Base-by-base conservation (phyloP, 768 basidiomycete species). In the Coprinopsis sp. region DNA sequence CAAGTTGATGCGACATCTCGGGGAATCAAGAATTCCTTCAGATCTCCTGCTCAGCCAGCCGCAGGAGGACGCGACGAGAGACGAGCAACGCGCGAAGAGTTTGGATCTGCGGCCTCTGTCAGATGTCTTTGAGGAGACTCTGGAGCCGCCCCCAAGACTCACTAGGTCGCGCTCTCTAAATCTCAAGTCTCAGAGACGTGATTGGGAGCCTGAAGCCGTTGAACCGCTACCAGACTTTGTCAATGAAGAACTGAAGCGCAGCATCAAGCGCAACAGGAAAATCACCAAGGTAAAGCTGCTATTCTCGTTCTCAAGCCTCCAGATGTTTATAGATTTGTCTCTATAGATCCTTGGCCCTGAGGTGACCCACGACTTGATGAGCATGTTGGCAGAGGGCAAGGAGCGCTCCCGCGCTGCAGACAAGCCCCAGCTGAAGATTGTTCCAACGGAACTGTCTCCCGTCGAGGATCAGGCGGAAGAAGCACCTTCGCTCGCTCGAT, bases 311-410 rank as follows among this genome's bases (percentile, higher is more conserved):
- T 23, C 23, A 27, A 24, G n/a, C 23, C 29, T 33, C 24, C 24
- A 27, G 37, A 34, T 40, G n/a, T 28, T 33, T 33, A 23, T 21
- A 27, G 37, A 34, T 40, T 33, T 25, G 22, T 10, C 21, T 14
- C 19, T 5, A 12, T 53, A 79, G 77, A 51, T 78, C 18, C 77
- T 79, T 44, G 77, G 77, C 16, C 66, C 68, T 45, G 72, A 76
- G 37, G 72, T 74, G 12, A 74, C 76, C 10, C 52, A 61, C 7
- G 67, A 71, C 19, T 52, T 76, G 28, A 67, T 73, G 53, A 67
- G 31, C 41, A 41, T 46, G 18, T 25, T 49, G 4, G 43, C 33
- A 25, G 44, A 52, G 8, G 31, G 47, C 23, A 31, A 42, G n/a
- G 39, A 45, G 27, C 11, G n/a, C 6, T 18, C 34, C 7, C 27